Percentiles rank a stretch among this genome's conserved stretches.
These are phyloP conservation scores for Neofusicoccum kwambonambiense DNA, from an alignment of 2,329 filamentous ascomycete genomes.

Conservation along the genomic window DNA sequence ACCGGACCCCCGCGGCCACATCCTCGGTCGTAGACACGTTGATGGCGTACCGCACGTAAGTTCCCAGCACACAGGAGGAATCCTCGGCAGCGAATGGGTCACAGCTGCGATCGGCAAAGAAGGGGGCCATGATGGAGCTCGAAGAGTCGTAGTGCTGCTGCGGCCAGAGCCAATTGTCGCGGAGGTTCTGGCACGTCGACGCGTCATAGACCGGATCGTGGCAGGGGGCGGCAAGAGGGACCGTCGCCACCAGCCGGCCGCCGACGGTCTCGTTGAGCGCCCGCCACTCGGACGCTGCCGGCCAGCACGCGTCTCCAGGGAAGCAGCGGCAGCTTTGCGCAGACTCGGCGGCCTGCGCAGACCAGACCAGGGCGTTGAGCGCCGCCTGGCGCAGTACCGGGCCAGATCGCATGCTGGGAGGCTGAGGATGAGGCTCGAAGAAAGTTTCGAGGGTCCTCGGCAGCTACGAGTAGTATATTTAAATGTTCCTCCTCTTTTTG, in stretches of 20 bases:
- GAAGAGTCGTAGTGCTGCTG: constrained; percentile 9
- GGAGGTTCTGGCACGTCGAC: constrained; percentile 22
- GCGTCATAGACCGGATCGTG: constrained; percentile 38
- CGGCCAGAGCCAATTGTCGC: constrained; percentile 29
- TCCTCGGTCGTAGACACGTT: background rate
- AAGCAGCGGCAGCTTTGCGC: no score
- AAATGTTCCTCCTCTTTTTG: no score
- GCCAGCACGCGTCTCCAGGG: no score
- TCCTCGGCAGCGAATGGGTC: background rate
- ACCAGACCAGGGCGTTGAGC: no score
- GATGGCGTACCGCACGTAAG: background rate
- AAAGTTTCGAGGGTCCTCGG: no score
- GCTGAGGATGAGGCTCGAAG: no score
- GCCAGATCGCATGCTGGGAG: no score
- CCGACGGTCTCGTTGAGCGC: constrained; percentile 30
- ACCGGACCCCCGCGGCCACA: no score
- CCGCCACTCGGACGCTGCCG: no score
- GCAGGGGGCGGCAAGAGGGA: constrained; percentile 49
- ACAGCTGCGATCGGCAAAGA: constrained; percentile 20
- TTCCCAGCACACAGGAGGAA: background rate
- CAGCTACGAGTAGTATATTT: no score
- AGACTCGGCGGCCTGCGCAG: no score
- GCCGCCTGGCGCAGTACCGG: no score
- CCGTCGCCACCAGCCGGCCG: constrained; percentile 44
- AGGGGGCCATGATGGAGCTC: constrained; percentile 10